Percentiles rank a stretch among this genome's conserved stretches.
phyloP scores from a whole-genome alignment of 768 basidiomycete genomes.

The Mycena galopus region DNA sequence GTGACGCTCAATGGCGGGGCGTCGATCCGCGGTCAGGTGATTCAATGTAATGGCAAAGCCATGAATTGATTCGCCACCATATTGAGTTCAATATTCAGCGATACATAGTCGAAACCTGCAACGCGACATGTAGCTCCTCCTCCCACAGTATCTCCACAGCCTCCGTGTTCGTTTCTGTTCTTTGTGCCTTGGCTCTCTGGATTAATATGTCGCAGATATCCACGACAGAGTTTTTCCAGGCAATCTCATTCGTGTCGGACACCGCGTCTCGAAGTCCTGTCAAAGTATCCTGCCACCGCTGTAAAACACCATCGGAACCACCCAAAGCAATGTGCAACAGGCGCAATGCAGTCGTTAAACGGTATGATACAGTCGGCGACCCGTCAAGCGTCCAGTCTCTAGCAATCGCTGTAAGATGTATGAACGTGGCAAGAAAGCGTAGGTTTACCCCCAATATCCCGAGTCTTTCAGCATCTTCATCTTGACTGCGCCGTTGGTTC shows the following conservation, averaged over 20 bases:
- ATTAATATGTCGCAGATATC: constrained; percentile 55
- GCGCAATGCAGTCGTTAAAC: constrained; percentile 79
- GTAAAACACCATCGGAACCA: constrained; percentile 48
- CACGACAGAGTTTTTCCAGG: constrained; percentile 58
- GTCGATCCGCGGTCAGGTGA: constrained; percentile 13
- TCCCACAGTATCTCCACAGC: constrained; percentile 68
- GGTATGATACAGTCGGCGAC: constrained; percentile 77
- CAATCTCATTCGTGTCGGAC: constrained; percentile 61
- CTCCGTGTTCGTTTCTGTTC: constrained; percentile 29
- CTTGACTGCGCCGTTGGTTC: constrained; percentile 57
- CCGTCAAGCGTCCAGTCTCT: constrained; percentile 88
- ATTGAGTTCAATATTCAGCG: not conserved
- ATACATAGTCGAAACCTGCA: not conserved
- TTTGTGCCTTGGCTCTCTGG: constrained; percentile 46
- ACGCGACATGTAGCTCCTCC: constrained; percentile 70
- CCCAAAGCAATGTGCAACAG: constrained; percentile 60
- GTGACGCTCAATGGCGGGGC: not conserved
- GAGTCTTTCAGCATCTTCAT: constrained; percentile 66
- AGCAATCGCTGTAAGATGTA: constrained; percentile 21
- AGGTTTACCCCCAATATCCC: constrained; percentile 88
- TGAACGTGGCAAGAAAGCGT: constrained; percentile 28
- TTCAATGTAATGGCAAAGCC: too few relatives aligned
- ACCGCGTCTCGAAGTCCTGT: constrained; percentile 58
- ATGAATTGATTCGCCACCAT: too few relatives aligned
- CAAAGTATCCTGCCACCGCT: constrained; percentile 69